Evolutionary conservation across 306 rosid genomes (phyloP).

Genomic region (Betula pendula): DNA sequence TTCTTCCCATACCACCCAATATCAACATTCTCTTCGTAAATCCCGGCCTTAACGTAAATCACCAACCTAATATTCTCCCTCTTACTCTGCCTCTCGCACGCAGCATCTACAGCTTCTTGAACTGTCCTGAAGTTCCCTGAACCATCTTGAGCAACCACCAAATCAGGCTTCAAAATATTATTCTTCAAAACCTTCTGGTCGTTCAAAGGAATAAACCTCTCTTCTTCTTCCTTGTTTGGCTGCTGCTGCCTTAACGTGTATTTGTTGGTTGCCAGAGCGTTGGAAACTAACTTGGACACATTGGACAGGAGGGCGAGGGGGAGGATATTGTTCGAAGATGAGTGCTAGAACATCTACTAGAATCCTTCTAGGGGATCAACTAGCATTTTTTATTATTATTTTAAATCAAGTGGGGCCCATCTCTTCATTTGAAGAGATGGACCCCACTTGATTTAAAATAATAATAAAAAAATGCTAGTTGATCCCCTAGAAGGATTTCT

Average conservation of each 20-base stretch:
- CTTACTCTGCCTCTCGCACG: not conserved
- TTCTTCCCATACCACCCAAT: not conserved
- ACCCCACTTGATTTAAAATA: too few species aligned
- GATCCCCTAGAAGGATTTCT: too few species aligned
- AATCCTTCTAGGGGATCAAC: too few species aligned
- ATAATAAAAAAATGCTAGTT: too few species aligned
- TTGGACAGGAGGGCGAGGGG: not conserved
- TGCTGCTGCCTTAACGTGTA: not conserved
- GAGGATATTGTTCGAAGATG: not conserved
- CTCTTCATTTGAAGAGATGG: too few species aligned
- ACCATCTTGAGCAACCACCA: constrained; percentile 23
- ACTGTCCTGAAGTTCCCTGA: constrained; percentile 8
- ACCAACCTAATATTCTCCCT: constrained; percentile 6
- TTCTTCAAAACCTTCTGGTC: not conserved
- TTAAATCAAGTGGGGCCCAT: too few species aligned
- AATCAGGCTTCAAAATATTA: not conserved
- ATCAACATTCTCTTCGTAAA: not conserved
- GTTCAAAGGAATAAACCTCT: too few species aligned
- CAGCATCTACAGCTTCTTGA: constrained; percentile 2
- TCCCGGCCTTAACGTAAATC: constrained; percentile 11
- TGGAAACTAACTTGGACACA: constrained; percentile 6
- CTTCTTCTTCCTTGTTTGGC: not conserved
- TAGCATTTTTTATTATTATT: too few species aligned
- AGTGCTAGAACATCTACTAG: too few species aligned
- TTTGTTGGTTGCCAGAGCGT: constrained; percentile 7